Evolutionary conservation across 495 filamentous ascomycete species (phyloP).

Genomic region (Xylaria palmicola): DNA sequence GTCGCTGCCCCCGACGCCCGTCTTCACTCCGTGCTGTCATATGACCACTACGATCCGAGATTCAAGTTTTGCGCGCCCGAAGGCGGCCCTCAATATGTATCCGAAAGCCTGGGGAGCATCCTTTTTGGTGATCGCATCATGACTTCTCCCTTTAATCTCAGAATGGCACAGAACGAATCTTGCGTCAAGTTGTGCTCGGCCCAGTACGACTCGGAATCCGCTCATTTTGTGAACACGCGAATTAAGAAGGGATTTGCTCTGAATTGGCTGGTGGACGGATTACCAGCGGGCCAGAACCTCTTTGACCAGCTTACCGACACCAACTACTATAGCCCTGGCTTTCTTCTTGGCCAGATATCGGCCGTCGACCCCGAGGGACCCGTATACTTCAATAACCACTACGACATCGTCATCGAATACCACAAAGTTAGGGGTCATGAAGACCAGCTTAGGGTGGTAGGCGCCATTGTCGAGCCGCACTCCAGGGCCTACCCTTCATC

Average conservation of each 20-base stretch:
- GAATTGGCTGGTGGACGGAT: conserved; percentile 93
- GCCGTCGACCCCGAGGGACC: conserved; percentile 49
- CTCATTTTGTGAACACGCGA: conserved; percentile 75
- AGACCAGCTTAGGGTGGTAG: conserved; percentile 80
- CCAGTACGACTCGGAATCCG: conserved; percentile 64
- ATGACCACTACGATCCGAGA: conserved; percentile 86
- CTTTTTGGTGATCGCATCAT: conserved; percentile 94
- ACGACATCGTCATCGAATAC: conserved; percentile 90
- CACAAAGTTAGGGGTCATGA: conserved; percentile 62
- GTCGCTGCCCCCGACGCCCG: conserved; percentile 73
- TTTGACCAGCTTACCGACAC: conserved; percentile 68
- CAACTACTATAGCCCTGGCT: conserved; percentile 83
- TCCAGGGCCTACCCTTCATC: conserved; percentile 63
- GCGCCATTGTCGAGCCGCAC: conserved; percentile 78
- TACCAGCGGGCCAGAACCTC: conserved; percentile 81
- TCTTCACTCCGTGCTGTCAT: conserved; percentile 86
- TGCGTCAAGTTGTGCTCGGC: conserved; percentile 77
- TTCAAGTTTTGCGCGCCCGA: conserved; percentile 86
- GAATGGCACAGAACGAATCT: conserved; percentile 78
- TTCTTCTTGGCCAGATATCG: conserved; percentile 67
- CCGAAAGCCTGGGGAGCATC: conserved; percentile 92
- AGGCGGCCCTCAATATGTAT: conserved; percentile 68
- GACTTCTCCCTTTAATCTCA: conserved; percentile 83
- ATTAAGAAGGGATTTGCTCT: conserved; percentile 83
- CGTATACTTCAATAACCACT: conserved; percentile 82